Evolutionary conservation across 148 eudicot genomes (phyloP), one percentile per base, ranked within the genome.

Genomic region (Agrostemma githago): DNA sequence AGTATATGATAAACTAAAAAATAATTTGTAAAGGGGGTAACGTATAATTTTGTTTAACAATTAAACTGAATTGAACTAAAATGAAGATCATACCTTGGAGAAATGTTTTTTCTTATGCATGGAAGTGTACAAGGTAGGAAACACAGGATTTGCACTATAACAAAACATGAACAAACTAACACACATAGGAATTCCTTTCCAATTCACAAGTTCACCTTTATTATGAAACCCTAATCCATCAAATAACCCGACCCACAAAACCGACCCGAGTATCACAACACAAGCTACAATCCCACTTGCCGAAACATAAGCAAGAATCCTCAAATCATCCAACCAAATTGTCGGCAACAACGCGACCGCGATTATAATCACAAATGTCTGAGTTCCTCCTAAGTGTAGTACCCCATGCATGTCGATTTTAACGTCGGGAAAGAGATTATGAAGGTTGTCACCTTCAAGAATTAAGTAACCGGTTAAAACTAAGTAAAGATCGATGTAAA

Each of bases 381-480:
- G 66, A 51, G 76, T 79, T 4, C 82, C 87, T 51, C 72, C 70
- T 12, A 86, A 12, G 1, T 14, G 70, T 14, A 79, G 44, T 9
- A 26, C 34, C 34, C 72, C 74, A 39, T 72, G 12, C 14, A 46
- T 21, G 17, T 80, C 51, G 2, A 80, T 16, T 34, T 16, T 66
- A 38, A 80, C 57, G 0, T 37, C 62, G 1, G 90, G 88, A 46
- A 76, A 77, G 8, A 87, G 77, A 21, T 79, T 82, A 62, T 77
- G 80, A 6, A 87, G 60, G 6, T 85, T 87, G 67, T 87, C 88
- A 7, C 90, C 88, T 85, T 85, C 88, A 5, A 87, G 78, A 6
- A 85, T 83, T 14, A 85, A 76, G 60, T 82, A 78, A 8, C 84
- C 88, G 14, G 80, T 80, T 78, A 84, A 79, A 14, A 80, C 85